Base-by-base conservation (phyloP, 2,329 filamentous ascomycete species). In the Ophiostoma tasmaniense region DNA sequence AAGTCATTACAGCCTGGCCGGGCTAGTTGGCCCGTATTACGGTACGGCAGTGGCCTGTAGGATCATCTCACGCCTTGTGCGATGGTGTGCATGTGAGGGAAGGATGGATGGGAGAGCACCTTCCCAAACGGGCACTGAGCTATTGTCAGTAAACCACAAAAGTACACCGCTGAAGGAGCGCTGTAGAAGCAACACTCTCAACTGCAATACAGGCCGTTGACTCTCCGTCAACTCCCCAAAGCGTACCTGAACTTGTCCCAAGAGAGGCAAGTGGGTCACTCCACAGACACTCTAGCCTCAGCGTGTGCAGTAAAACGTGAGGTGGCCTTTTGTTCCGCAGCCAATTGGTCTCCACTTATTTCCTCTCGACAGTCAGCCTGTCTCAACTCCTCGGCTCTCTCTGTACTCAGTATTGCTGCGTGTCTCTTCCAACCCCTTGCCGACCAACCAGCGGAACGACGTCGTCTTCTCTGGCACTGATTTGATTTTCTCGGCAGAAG, bases 171-270 rank as follows among this genome's bases (percentile, higher is more conserved):
- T 5, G 33, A 33, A 33, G 33, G 3, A 33, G 33, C 42, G 42
- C 42, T 45, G 42, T 45, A 20, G 42, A 45, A 45, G 20, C 42
- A 45, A 17, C n/a, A 5, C 8, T 20, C 2, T 7, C 14, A 8
- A 1, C 50, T 55, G 50, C 25, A 55, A 25, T 55, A 55, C 22
- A 55, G 50, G 11, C 20, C 17, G 20, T 20, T 3, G n/a, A 55
- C n/a, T 22, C 50, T 25, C 50, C 50, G 14, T n/a, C 50, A 55
- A n/a, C 17, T 45, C 14, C 3, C 42, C 42, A 45, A 45, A 55
- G 7, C 39, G 70, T 71, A 62, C 70, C 70, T 71, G 70, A 55
- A 62, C 66, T 67, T 68, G 64, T 66, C 61, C 59, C 65, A 68
- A 65, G 59, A 45, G 55, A 64, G 64, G 64, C 66, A 50, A 68